Evolutionary conservation across 2,329 filamentous ascomycete genomes (phyloP), one percentile per base, ranked within the genome.

Genomic region (Botrytis byssoidea): DNA sequence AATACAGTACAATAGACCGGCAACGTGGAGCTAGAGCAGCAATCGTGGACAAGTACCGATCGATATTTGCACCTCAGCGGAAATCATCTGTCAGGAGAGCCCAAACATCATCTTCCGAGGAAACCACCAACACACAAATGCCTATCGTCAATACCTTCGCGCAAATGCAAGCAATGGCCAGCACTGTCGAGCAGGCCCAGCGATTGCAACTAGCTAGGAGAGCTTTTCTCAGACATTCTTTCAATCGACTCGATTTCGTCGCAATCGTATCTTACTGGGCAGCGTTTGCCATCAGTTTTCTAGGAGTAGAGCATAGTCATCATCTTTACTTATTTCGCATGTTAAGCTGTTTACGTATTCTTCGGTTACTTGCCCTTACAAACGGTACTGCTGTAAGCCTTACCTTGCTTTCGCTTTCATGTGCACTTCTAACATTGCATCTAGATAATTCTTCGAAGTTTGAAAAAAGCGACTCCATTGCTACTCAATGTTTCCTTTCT

Each of bases 221-320:
- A 75, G 97, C 96, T 1, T 98, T 98, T 82, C 84, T 99, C 72
- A 90, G 96, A 25, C 96, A 99, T 82, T 95, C 94, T 0, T 99
- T 99, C 84, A 98, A 98, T 81, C 90, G 96, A 70, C 87, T 98
- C 18, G 96, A 99, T 81, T 98, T 98, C 82, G 86, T 99, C 71
- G 97, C 96, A 2, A 92, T 99, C 12, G 86, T 96, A n/a, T 92
- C 95, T 0, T 99, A 94, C 83, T 99, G 96, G 96, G 91, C 97
- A 73, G 91, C 93, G 1, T 96, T 98, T 79, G 82, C 89, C 18
- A 85, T 99, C 69, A 89, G 90, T 46, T 83, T 95, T 29, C 87
- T 88, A 18, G 90, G 91, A 0, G 81, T 94, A 32, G 93, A 98
- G 80, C 86, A 87, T 74, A 80, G 82, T 3, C 86, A 90, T 70